These are phyloP conservation scores for Maudiozyma bulderi DNA, from an alignment of 805 yeast species.

Conservation along the genomic window DNA sequence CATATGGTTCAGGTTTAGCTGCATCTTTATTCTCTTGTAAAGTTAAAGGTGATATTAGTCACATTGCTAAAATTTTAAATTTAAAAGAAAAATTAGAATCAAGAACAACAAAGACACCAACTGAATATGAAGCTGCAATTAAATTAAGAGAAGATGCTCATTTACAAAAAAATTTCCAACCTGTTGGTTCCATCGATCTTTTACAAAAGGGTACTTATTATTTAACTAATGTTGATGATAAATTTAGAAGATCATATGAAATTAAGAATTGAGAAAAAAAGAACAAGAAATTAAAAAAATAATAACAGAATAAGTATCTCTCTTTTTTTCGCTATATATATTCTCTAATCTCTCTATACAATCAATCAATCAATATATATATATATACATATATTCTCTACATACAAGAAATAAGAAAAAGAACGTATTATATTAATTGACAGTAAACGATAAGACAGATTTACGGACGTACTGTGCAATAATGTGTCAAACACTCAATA, in stretches of 20 bases:
- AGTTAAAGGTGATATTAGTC: constrained; percentile 71
- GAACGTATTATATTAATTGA: no score
- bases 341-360: no score
- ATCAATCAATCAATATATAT: no score
- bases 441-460: no score
- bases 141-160: constrained; percentile 84
- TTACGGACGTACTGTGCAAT: no score
- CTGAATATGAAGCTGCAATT: constrained; percentile 71
- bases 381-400: no score
- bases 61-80: constrained; percentile 55
- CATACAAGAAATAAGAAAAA: no score
- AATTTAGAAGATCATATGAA: constrained; percentile 74
- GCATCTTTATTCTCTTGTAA: constrained; percentile 73
- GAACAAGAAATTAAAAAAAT: background rate
- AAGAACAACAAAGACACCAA: constrained; percentile 63
- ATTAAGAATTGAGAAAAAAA: constrained; percentile 41
- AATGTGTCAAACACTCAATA: no score
- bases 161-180: constrained; percentile 67
- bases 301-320: background rate
- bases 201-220: constrained; percentile 74
- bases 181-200: constrained; percentile 68
- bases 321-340: no score
- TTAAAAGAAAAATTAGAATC: constrained; percentile 52
- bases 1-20: constrained; percentile 98
- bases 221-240: constrained; percentile 75